These are phyloP conservation scores for Quercus robur DNA, from an alignment of 306 rosid genomes.

Conservation along the genomic window DNA sequence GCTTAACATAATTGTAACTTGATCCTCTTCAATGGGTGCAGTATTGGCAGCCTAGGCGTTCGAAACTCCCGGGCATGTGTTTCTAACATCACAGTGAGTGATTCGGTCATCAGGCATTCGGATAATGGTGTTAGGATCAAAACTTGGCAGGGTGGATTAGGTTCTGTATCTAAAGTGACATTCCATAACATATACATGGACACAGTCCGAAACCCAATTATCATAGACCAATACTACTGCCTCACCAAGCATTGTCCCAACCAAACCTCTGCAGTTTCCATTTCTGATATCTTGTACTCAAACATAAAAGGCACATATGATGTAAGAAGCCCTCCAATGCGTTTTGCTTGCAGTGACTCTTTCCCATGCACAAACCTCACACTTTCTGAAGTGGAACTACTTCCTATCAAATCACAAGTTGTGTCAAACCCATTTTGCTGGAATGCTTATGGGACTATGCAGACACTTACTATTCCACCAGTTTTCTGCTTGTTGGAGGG, in stretches of 20 bases:
- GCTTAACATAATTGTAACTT: not conserved
- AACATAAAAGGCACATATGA: constrained; percentile 61
- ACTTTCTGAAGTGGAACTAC: constrained; percentile 32
- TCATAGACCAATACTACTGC: constrained; percentile 66
- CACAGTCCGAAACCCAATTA: constrained; percentile 46
- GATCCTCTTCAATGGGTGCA: not conserved
- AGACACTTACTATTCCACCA: constrained; percentile 36
- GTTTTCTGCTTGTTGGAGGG: constrained; percentile 43
- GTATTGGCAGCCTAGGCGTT: constrained; percentile 47
- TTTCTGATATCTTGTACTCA: constrained; percentile 38
- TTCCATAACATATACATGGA: constrained; percentile 39
- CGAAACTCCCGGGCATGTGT: constrained; percentile 47
- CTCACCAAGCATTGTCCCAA: constrained; percentile 39
- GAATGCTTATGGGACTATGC: constrained; percentile 52
- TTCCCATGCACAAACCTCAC: constrained; percentile 55
- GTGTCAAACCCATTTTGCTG: constrained; percentile 42
- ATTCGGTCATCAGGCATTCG: constrained; percentile 39
- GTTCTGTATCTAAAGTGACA: constrained; percentile 35
- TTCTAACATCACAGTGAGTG: constrained; percentile 37
- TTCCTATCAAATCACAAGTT: constrained; percentile 29
- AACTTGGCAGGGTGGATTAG: constrained; percentile 64
- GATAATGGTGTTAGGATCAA: constrained; percentile 55
- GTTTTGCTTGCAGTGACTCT: constrained; percentile 52
- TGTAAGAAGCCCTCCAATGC: constrained; percentile 41
- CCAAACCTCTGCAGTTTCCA: constrained; percentile 50